These are phyloP conservation scores for Leccinum truebloodii DNA, from an alignment of 768 basidiomycete species.

Conservation along the genomic window DNA sequence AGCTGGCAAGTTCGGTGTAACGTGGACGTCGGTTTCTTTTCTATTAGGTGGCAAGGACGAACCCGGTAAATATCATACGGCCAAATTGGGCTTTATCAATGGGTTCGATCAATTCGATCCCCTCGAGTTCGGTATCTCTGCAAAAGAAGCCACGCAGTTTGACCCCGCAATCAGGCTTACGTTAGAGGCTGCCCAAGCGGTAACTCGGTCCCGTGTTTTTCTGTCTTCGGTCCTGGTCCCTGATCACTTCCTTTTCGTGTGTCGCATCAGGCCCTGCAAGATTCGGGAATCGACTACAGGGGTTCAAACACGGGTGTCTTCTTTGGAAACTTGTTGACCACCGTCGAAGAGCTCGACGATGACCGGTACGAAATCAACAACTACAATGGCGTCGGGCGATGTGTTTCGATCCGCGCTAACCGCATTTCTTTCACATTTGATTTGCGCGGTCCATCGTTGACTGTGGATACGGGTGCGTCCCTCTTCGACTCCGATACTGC, in stretches of 20 bases:
- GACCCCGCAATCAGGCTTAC: slow-evolving; percentile 35
- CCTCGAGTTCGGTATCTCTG: slow-evolving; percentile 36
- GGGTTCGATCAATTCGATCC: slow-evolving; percentile 36
- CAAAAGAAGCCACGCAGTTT: slow-evolving; percentile 32
- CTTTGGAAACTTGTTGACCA: slow-evolving; percentile 35
- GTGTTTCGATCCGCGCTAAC: slow-evolving; percentile 33
- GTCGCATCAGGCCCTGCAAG: slow-evolving; percentile 35
- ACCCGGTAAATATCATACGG: slow-evolving; percentile 32
- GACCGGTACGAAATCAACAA: slow-evolving; percentile 30
- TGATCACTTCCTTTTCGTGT: not conserved
- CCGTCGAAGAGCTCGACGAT: slow-evolving; percentile 30
- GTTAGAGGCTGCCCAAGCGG: slow-evolving; percentile 34
- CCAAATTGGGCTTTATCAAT: slow-evolving; percentile 32
- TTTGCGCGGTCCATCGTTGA: slow-evolving; percentile 48
- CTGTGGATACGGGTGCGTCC: slow-evolving; percentile 37
- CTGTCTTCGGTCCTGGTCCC: not conserved
- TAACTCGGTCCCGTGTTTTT: slow-evolving; percentile 1
- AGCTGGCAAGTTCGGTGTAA: not conserved
- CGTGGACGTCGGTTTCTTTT: not conserved
- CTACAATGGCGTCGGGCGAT: slow-evolving; percentile 33
- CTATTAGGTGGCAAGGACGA: slow-evolving; percentile 31
- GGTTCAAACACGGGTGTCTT: slow-evolving; percentile 44
- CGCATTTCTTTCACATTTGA: slow-evolving; percentile 38
- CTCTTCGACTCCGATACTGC: not conserved
- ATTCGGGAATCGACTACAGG: slow-evolving; percentile 50